phyloP scores from a whole-genome alignment of 2,329 filamentous ascomycete genomes.

The Stachybotrys echinatus region DNA sequence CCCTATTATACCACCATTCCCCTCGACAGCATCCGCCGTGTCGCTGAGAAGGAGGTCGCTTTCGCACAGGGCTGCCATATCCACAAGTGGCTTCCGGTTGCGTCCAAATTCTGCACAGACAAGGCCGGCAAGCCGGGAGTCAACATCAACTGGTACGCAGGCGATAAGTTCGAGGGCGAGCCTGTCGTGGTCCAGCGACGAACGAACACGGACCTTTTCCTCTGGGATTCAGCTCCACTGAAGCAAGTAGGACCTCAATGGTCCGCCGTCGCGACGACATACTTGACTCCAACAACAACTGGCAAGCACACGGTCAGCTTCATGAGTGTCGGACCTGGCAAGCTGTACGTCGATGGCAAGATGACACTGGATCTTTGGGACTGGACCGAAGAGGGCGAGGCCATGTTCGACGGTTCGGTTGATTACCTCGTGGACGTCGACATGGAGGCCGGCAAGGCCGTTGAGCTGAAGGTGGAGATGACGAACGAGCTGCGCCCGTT shows the following conservation, averaged over 20 bases:
- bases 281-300: constrained; percentile 50
- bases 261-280: constrained; percentile 58
- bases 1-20: constrained; percentile 64
- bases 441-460: constrained; percentile 52
- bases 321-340: constrained; percentile 61
- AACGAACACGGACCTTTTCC: constrained; percentile 60
- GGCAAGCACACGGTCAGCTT: constrained; percentile 63
- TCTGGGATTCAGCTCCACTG: constrained; percentile 64
- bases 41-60: constrained; percentile 48
- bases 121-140: constrained; percentile 53
- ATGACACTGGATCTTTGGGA: constrained; percentile 61
- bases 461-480: constrained; percentile 48
- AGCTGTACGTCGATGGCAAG: constrained; percentile 53
- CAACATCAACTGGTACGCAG: constrained; percentile 58
- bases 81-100: constrained; percentile 20
- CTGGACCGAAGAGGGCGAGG: constrained; percentile 64
- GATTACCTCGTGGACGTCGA: constrained; percentile 58
- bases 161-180: constrained; percentile 55
- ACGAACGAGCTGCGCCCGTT: constrained; percentile 58
- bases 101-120: constrained; percentile 18
- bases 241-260: constrained; percentile 56
- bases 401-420: constrained; percentile 65
- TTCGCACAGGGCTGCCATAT: constrained; percentile 39
- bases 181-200: constrained; percentile 54
- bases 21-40: constrained; percentile 51